A percentile compares a stretch with the other conserved stretches of the same genome.
phyloP scores from a whole-genome alignment of 1,139 yeast species.

The Lodderomyces orthopsilosis region DNA sequence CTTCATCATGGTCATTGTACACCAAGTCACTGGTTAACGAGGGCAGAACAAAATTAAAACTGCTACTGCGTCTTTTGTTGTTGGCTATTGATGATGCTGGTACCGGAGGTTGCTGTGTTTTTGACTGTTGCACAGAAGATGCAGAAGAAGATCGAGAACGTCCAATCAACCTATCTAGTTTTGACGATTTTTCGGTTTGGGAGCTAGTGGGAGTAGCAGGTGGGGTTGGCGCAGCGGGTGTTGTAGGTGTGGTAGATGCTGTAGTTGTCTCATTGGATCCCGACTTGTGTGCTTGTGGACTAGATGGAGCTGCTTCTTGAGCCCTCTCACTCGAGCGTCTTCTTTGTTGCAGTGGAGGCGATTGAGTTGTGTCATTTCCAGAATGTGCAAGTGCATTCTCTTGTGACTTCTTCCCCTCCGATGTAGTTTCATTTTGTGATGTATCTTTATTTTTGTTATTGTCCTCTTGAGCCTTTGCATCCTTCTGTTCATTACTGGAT shows the following conservation, averaged over 20 bases:
- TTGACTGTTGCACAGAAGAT: slow-evolving; percentile 15
- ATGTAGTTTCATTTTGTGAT: background rate
- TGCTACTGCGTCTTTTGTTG: slow-evolving; percentile 12
- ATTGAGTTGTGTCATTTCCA: background rate
- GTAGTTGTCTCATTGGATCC: slow-evolving; percentile 1
- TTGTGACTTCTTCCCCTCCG: background rate
- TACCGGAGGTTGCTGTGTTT: slow-evolving; percentile 7
- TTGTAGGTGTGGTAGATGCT: slow-evolving; percentile 4
- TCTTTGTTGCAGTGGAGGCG: background rate
- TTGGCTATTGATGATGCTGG: slow-evolving; percentile 20
- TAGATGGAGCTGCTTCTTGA: background rate
- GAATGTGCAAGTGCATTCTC: background rate
- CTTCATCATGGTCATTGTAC: slow-evolving; percentile 11
- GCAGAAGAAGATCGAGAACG: slow-evolving; percentile 33
- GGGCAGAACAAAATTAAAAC: slow-evolving; percentile 13
- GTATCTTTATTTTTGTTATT: background rate
- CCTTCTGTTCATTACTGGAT: slow-evolving; percentile 14
- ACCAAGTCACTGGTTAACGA: slow-evolving; percentile 14
- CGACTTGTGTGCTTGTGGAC: background rate
- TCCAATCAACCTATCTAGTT: slow-evolving; percentile 27
- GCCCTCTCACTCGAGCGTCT: background rate
- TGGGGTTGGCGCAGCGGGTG: slow-evolving; percentile 6
- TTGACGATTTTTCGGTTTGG: slow-evolving; percentile 15
- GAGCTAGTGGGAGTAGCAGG: slow-evolving; percentile 1
- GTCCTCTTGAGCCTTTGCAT: background rate